Percentiles rank a stretch among this genome's conserved stretches.
Conservation (phyloP, 352 stramenopile species). For the Thalassiosira mediterranea region DNA sequence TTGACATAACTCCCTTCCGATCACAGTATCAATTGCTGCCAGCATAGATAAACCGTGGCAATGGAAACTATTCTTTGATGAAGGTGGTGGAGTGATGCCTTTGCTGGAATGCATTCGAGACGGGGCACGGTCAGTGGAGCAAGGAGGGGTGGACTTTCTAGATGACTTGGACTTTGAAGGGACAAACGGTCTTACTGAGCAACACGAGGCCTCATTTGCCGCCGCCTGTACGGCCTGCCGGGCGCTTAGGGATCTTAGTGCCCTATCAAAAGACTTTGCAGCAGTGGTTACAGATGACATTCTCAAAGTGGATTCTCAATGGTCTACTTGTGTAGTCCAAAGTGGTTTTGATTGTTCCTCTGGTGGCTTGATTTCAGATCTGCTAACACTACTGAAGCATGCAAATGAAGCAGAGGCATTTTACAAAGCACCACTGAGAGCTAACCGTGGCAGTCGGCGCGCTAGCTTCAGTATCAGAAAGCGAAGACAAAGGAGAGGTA, state of each 20-base stretch:
- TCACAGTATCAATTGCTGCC: slow-evolving; percentile 65
- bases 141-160: slow-evolving; percentile 38
- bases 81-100: slow-evolving; percentile 67
- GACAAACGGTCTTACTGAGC: slow-evolving; percentile 35
- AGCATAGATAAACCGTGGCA: slow-evolving; percentile 63
- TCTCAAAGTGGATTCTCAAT: slow-evolving; percentile 59
- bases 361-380: slow-evolving; percentile 60
- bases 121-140: slow-evolving; percentile 48
- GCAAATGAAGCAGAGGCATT: slow-evolving; percentile 51
- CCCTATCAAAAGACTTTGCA: slow-evolving; percentile 66
- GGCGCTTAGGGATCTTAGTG: slow-evolving; percentile 71
- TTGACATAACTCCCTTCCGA: too few relatives aligned
- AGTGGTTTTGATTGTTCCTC: slow-evolving; percentile 33
- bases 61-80: slow-evolving; percentile 69
- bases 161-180: slow-evolving; percentile 45
- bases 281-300: slow-evolving; percentile 78
- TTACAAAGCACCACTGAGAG: slow-evolving; percentile 28
- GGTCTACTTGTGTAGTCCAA: slow-evolving; percentile 37
- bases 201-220: slow-evolving; percentile 62
- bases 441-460: slow-evolving; percentile 7
- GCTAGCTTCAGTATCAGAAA: slow-evolving; percentile 26
- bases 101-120: slow-evolving; percentile 74
- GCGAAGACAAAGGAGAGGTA: slow-evolving; percentile 36
- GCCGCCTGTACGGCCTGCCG: slow-evolving; percentile 69
- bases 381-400: slow-evolving; percentile 69